Conservation (phyloP, 495 filamentous ascomycete genomes). For the Aspergillus asperescens region DNA sequence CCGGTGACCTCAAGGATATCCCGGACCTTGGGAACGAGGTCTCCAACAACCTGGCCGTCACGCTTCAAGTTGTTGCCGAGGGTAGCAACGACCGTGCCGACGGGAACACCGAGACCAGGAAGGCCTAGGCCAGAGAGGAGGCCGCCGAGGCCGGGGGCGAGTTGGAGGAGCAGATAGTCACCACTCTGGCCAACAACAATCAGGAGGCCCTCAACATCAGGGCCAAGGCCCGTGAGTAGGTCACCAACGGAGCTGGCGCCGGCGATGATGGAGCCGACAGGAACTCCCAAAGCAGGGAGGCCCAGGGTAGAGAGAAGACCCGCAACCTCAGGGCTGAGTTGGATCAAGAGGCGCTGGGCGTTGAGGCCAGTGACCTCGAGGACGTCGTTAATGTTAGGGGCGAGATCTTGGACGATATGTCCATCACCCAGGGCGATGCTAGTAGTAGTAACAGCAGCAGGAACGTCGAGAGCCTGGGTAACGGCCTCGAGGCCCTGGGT, state of each 20-base stretch:
- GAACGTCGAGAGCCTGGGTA: constrained; percentile 18
- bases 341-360: constrained; percentile 29
- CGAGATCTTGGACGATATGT: constrained; percentile 31
- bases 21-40: constrained; percentile 3
- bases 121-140: constrained; percentile 38
- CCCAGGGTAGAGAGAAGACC: constrained; percentile 30
- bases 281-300: constrained; percentile 23
- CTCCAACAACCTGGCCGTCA: constrained; percentile 2
- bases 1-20: constrained; percentile 30
- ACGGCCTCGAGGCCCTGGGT: constrained; percentile 24
- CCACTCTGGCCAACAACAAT: constrained; percentile 30
- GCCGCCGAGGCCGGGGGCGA: constrained; percentile 28
- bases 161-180: constrained; percentile 33
- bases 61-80: constrained; percentile 31
- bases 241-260: constrained; percentile 33
- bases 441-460: constrained; percentile 10
- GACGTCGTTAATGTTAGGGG: constrained; percentile 25
- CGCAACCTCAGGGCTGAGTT: constrained; percentile 30
- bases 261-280: constrained; percentile 28
- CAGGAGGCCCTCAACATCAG: constrained; percentile 29
- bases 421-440: constrained; percentile 13
- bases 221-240: constrained; percentile 33
- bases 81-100: constrained; percentile 34
- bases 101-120: constrained; percentile 26
- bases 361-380: constrained; percentile 33